These are phyloP conservation scores for Wickerhamomyces silvicola DNA, from an alignment of 805 yeast species.

Conservation along the genomic window DNA sequence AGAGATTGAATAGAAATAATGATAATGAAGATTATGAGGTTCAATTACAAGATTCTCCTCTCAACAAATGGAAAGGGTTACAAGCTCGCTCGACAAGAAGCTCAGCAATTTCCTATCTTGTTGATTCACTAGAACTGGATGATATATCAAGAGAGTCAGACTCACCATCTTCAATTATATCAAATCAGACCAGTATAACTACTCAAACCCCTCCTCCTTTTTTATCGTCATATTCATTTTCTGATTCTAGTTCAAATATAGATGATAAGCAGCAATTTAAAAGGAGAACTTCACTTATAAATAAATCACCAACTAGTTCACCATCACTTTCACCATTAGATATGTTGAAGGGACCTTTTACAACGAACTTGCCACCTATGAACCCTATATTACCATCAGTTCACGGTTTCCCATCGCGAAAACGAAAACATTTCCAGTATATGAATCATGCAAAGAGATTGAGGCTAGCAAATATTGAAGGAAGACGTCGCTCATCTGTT, in stretches of 20 bases:
- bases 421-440: conserved; percentile 37
- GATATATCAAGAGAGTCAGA: too few relatives aligned
- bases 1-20: conserved; percentile 33
- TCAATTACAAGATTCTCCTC: conserved; percentile 10
- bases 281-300: not conserved
- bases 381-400: conserved; percentile 32
- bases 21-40: conserved; percentile 9
- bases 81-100: conserved; percentile 11
- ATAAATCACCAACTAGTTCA: too few relatives aligned
- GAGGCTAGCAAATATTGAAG: conserved; percentile 38
- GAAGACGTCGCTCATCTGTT: conserved; percentile 51
- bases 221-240: not conserved
- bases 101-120: conserved; percentile 14
- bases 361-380: conserved; percentile 31
- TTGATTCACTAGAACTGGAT: not conserved
- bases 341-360: conserved; percentile 11
- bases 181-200: too few relatives aligned
- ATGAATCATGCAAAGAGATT: conserved; percentile 49
- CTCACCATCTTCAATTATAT: conserved; percentile 3
- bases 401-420: conserved; percentile 26
- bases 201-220: not conserved
- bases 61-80: conserved; percentile 21
- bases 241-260: not conserved
- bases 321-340: conserved; percentile 8
- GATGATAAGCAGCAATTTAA: conserved; percentile 1